Base-by-base conservation (phyloP, 768 basidiomycete species). In the Lactarius hengduanensis region DNA sequence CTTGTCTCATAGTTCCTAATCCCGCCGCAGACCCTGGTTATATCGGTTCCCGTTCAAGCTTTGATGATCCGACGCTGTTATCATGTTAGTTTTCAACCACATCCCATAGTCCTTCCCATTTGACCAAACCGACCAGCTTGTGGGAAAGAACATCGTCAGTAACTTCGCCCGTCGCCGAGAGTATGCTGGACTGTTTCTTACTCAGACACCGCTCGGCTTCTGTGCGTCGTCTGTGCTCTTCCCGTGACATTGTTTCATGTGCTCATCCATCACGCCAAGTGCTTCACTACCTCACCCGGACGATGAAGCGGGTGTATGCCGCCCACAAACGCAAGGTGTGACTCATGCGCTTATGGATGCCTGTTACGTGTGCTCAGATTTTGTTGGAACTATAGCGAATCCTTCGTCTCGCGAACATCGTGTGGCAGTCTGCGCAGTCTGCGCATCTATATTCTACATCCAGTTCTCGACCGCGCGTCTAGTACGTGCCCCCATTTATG, bases 61-160 rank as follows among this genome's bases (percentile, higher is more conserved):
- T 41, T 58, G 32, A 63, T 67, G 66, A 54, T 63, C 20, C 41
- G 40, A 32, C 57, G 61, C 6, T 67, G 65, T 20, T 62, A 66
- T 59, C 11, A 66, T n/a, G 65, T 62, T 40, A 15, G 61, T 59
- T 15, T 32, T 43, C 4, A 11, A 34, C 40, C 22, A n/a, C 15
- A 18, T 59, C 28, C 2, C 32, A 15, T 13, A 13, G 26, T 30
- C 1, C 3, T 9, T 10, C 18, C 16, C 11, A 53, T 26, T 43
- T 62, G 32, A 67, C 22, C 32, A 8, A 20, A 36, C 16, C 16
- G 13, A 43, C 18, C 11, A 67, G 61, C 40, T 62, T 13, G 50
- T 63, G 18, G 50, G 57, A 13, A n/a, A 38, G 57, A 66, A 66
- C 53, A 28, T 53, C 18, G 61, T 66, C 40, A 41, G 61, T 61